Conservation (phyloP, 1,284 basidiomycete genomes). For the Rhodofomes roseus region DNA sequence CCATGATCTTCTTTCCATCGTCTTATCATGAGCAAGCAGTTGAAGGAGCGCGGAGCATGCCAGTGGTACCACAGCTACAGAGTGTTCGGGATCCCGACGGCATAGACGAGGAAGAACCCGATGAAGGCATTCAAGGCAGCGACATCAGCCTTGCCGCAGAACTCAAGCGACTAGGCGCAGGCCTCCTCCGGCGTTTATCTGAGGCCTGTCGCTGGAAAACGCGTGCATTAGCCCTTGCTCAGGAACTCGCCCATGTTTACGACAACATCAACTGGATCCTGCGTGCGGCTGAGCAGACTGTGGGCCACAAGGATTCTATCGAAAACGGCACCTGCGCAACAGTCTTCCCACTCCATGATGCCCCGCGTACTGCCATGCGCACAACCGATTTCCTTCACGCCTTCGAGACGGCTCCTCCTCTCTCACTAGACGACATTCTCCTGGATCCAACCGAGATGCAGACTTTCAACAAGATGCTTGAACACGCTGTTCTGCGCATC, state of each 20-base stretch:
- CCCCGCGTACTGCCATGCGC: background rate
- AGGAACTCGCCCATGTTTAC: slow-evolving; percentile 23
- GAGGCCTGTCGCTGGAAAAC: slow-evolving; percentile 5
- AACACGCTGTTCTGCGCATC: slow-evolving; percentile 20
- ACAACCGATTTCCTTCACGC: background rate
- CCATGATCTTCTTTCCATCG: no score
- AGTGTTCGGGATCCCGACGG: no score
- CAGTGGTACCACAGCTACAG: no score
- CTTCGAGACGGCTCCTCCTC: background rate
- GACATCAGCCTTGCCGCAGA: no score
- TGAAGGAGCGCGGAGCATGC: no score
- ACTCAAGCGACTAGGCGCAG: background rate
- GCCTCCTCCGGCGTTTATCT: slow-evolving; percentile 6
- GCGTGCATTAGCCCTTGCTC: slow-evolving; percentile 14
- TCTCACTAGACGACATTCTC: background rate
- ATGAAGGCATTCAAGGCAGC: no score
- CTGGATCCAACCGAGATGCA: background rate
- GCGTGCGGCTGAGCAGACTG: slow-evolving; percentile 28
- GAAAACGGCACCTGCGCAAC: slow-evolving; percentile 17
- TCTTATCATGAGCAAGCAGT: no score
- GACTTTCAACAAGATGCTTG: slow-evolving; percentile 4
- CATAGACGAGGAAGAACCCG: no score
- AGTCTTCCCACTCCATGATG: background rate
- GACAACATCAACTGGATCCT: slow-evolving; percentile 35
- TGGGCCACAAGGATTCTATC: slow-evolving; percentile 28